Evolutionary conservation across 192 early-diverging fungal genomes (phyloP), one percentile per base, ranked within the genome.

Genomic region (Backusella tarrabulga): DNA sequence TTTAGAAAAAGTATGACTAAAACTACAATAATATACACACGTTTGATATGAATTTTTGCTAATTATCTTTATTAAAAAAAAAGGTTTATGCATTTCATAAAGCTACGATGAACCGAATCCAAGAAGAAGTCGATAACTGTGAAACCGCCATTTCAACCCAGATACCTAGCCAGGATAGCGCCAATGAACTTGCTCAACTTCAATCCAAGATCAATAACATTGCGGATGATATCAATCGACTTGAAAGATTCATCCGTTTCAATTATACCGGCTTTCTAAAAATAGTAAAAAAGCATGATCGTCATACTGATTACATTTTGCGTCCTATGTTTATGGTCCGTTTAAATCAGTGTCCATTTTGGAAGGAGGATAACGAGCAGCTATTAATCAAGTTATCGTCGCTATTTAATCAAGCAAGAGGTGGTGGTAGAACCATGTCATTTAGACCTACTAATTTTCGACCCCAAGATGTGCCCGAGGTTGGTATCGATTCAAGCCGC

Each of bases 211-310:
- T 95, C 74, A 87, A 93, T 73, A 76, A 87, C 23, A 92, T 95
- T 69, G 91, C 93, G 11, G 86, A 89, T 72, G 93, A 93, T 44
- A 87, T 94, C 34, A 92, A 93, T 74, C 90, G 92, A 79, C 82
- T 95, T 44, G 90, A 92, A 68, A 92, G 89, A 75, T 95, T 89
- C 76, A 88, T 87, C 15, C 84, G 93, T 12, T 86, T 93, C 76
- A 95, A 95, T 86, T 95, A 92, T 80, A 92, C 93, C 8, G 93
- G 91, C 34, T 92, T 95, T 75, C 84, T 92, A 67, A 93, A 97
- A 89, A 98, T 98, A 77, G 89, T 99, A 80, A 99, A 99, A 83
- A 99, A 99, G 85, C 97, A 99, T 83, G 97, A 99, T 86, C 93
- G 95, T 80, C 93, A 96, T 80, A 94, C 96, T n/a, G 81, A 81